Evolutionary conservation across 257 asterid genomes (phyloP).

Genomic region (Voacanga thouarsii): DNA sequence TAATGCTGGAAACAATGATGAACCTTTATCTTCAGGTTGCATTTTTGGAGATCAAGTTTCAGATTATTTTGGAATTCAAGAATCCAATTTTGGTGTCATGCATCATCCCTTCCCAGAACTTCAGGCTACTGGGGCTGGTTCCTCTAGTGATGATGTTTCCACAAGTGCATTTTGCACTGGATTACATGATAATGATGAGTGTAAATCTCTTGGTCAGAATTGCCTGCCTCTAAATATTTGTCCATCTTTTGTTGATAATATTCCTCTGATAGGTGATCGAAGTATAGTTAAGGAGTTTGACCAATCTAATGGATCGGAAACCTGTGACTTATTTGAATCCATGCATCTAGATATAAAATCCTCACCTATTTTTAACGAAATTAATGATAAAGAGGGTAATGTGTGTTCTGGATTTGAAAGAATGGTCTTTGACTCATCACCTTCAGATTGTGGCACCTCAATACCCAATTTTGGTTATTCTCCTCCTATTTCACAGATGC

Average conservation of each 20-base stretch:
- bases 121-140: constrained; percentile 23
- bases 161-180: constrained; percentile 24
- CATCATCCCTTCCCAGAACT: constrained; percentile 26
- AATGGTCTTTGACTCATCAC: constrained; percentile 11
- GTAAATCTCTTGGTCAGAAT: constrained; percentile 19
- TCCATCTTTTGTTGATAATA: constrained; percentile 25
- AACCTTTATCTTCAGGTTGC: constrained; percentile 29
- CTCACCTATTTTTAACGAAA: constrained; percentile 13
- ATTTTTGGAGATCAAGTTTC: constrained; percentile 26
- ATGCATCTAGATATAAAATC: constrained; percentile 28
- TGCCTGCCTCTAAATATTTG: constrained; percentile 20
- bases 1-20: constrained; percentile 26
- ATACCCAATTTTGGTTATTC: constrained; percentile 38
- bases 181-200: constrained; percentile 24
- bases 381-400: constrained; percentile 22
- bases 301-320: constrained; percentile 31
- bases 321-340: constrained; percentile 28
- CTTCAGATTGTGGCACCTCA: constrained; percentile 25
- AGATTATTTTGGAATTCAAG: constrained; percentile 36
- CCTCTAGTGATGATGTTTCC: constrained; percentile 20
- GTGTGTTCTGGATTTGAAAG: constrained; percentile 34
- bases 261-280: constrained; percentile 20
- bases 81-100: constrained; percentile 22
- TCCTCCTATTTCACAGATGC: constrained; percentile 36
- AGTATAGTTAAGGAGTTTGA: constrained; percentile 15